Conservation (phyloP, 192 early-diverging fungal species). For the Linderina pennispora region DNA sequence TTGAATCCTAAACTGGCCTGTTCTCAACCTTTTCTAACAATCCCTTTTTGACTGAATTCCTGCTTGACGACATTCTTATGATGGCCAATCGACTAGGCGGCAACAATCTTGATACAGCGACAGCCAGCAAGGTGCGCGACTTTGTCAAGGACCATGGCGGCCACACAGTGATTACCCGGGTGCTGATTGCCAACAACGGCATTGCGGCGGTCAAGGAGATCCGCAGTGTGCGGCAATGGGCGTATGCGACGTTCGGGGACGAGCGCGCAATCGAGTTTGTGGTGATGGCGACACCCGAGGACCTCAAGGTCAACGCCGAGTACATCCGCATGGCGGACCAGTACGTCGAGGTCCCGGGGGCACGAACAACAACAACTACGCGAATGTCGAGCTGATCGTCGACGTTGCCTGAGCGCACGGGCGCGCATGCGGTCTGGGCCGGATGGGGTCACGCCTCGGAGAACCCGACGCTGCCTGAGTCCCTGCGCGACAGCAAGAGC, state of each 20-base stretch:
- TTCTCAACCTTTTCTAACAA: too few relatives aligned
- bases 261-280: conserved; percentile 94
- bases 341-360: conserved; percentile 98
- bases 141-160: conserved; percentile 73
- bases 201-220: conserved; percentile 99
- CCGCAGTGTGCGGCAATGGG: conserved; percentile 95
- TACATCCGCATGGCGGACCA: conserved; percentile 99
- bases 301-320: conserved; percentile 96
- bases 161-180: conserved; percentile 86
- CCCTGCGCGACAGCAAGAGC: conserved; percentile 70
- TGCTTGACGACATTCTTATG: too few relatives aligned
- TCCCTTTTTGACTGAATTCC: too few relatives aligned
- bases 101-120: conserved; percentile 58
- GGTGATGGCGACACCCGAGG: conserved; percentile 97
- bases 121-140: conserved; percentile 61
- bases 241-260: conserved; percentile 96
- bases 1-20: too few relatives aligned
- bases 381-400: conserved; percentile 97
- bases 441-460: conserved; percentile 99
- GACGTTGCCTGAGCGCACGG: conserved; percentile 95
- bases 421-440: conserved; percentile 94
- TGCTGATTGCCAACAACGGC: conserved; percentile 99
- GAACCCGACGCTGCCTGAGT: conserved; percentile 92
- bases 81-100: conserved; percentile 50
- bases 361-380: conserved; percentile 98